These are phyloP conservation scores for Elsinoe arachidis DNA, from an alignment of 2,329 filamentous ascomycete genomes.

Conservation along the genomic window DNA sequence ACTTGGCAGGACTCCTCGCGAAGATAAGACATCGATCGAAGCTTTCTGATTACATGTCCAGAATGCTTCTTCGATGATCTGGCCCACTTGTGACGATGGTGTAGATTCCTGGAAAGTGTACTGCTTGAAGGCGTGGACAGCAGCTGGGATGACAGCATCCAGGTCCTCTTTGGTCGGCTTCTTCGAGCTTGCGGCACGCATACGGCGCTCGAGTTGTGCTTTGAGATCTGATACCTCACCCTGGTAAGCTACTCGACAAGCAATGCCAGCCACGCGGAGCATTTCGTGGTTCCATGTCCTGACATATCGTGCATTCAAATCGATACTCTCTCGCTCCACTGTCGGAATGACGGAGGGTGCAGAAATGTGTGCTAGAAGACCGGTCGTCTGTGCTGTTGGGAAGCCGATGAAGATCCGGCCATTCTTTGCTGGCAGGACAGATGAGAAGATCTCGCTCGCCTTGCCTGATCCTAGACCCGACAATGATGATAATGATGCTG, in stretches of 20 bases:
- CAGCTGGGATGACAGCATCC: slow-evolving; percentile 62
- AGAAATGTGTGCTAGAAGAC: slow-evolving; percentile 85
- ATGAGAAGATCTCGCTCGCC: slow-evolving; percentile 72
- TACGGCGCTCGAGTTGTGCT: slow-evolving; percentile 36
- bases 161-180: slow-evolving; percentile 56
- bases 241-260: slow-evolving; percentile 77
- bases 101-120: slow-evolving; percentile 88
- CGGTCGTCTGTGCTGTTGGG: slow-evolving; percentile 93
- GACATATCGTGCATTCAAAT: slow-evolving; percentile 91
- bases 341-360: slow-evolving; percentile 95
- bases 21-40: slow-evolving; percentile 81
- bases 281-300: slow-evolving; percentile 94
- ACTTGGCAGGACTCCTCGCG: slow-evolving; percentile 75
- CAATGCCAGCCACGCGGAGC: slow-evolving; percentile 80
- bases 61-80: slow-evolving; percentile 88
- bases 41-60: slow-evolving; percentile 83
- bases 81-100: slow-evolving; percentile 71
- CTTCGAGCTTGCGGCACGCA: slow-evolving; percentile 23
- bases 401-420: slow-evolving; percentile 96
- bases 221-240: slow-evolving; percentile 77
- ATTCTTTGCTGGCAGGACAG: slow-evolving; percentile 79
- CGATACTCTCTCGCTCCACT: slow-evolving; percentile 92
- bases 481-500: slow-evolving; percentile 51
- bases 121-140: slow-evolving; percentile 73
- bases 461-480: slow-evolving; percentile 46